A percentile compares a stretch with the other conserved stretches of the same genome.
These are phyloP conservation scores for Chlorella sp. DNA, from an alignment of 139 green algal genomes.

Conservation along the genomic window DNA sequence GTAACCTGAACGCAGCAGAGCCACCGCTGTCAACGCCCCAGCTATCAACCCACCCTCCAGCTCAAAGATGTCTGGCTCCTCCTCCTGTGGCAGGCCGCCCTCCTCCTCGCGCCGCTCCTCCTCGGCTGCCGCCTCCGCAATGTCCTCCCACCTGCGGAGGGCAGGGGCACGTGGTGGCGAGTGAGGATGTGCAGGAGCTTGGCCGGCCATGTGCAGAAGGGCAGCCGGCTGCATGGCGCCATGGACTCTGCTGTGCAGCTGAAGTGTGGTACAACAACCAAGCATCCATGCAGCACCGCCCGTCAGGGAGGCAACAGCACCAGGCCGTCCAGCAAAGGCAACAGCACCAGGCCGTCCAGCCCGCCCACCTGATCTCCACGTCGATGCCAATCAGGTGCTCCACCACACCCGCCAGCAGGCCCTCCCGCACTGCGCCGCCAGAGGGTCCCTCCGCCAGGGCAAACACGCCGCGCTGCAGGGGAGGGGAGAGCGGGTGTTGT, in stretches of 20 bases:
- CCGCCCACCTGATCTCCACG: slow-evolving; percentile 82
- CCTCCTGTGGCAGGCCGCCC: slow-evolving; percentile 42
- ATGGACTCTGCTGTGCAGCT: no score
- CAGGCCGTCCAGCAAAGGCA: no score
- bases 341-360: no score
- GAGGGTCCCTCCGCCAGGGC: slow-evolving; percentile 61
- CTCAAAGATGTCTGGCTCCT: slow-evolving; percentile 84
- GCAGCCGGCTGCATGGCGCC: no score
- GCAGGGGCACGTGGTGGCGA: not conserved
- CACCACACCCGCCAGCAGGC: slow-evolving; percentile 71
- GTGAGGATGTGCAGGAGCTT: not conserved
- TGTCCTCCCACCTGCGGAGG: slow-evolving; percentile 82
- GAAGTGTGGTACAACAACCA: no score
- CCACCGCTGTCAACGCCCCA: no score
- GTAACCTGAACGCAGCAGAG: no score
- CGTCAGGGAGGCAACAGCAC: no score
- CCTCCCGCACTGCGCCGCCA: slow-evolving; percentile 66
- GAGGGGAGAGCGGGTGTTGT: no score
- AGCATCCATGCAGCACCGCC: no score
- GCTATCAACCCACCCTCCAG: slow-evolving; percentile 66
- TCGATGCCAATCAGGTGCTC: slow-evolving; percentile 82
- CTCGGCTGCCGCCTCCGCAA: slow-evolving; percentile 70
- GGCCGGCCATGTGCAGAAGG: no score
- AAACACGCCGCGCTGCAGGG: slow-evolving; percentile 26
- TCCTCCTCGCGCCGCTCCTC: slow-evolving; percentile 70